Evolutionary conservation across 345 rosid genomes (phyloP).

Genomic region (Acer saccharum): DNA sequence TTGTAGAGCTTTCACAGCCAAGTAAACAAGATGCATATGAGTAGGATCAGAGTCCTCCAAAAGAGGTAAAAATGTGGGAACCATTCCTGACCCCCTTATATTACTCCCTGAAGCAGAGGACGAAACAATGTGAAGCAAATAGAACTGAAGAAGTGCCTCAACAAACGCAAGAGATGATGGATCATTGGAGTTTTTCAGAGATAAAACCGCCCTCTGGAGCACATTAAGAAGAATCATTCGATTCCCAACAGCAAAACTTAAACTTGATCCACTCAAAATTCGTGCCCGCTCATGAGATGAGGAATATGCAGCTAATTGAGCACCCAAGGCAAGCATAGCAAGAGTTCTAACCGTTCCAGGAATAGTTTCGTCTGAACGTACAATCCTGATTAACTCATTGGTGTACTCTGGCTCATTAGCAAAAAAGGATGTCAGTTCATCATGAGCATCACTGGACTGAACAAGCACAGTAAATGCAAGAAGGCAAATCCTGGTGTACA

Average conservation of each 20-base stretch:
- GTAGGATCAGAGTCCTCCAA: conserved; percentile 81
- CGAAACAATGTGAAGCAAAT: conserved; percentile 92
- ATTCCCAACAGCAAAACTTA: conserved; percentile 89
- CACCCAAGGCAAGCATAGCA: conserved; percentile 94
- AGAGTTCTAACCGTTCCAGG: conserved; percentile 89
- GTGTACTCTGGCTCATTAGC: conserved; percentile 98
- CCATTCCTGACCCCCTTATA: conserved; percentile 96
- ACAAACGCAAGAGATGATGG: conserved; percentile 88
- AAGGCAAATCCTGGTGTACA: conserved; percentile 90
- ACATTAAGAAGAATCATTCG: conserved; percentile 90
- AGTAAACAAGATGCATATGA: conserved; percentile 87
- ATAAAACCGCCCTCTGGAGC: conserved; percentile 89
- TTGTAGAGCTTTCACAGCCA: conserved; percentile 88
- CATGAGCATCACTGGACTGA: conserved; percentile 93
- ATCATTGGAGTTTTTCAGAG: conserved; percentile 77
- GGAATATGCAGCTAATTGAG: conserved; percentile 91
- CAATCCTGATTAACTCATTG: conserved; percentile 89
- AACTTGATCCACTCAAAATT: conserved; percentile 87
- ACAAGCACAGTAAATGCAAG: conserved; percentile 94
- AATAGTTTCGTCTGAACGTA: conserved; percentile 79
- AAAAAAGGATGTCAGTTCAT: conserved; percentile 83
- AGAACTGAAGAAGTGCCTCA: conserved; percentile 94
- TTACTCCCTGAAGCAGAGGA: conserved; percentile 93
- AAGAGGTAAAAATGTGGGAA: conserved; percentile 90
- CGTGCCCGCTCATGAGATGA: conserved; percentile 95